Conservation (phyloP, 2,329 filamentous ascomycete genomes). For the Hypoxylon sp. region DNA sequence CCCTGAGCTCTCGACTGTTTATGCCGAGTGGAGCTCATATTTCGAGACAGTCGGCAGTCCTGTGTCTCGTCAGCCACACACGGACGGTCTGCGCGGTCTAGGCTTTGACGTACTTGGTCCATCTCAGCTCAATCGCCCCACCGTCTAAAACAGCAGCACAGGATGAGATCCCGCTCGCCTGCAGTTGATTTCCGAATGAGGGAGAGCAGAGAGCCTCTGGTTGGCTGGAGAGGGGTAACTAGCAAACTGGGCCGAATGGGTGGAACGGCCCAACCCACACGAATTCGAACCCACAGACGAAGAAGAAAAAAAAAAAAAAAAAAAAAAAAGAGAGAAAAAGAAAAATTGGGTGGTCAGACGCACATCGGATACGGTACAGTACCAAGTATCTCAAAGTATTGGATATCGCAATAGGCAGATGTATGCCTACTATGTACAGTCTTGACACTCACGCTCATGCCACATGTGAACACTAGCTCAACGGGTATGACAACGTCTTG, state of each 20-base stretch:
- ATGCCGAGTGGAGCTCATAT: constrained; percentile 4
- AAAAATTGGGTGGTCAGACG: constrained; percentile 28
- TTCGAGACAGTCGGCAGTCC: constrained; percentile 20
- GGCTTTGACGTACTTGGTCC: constrained; percentile 11
- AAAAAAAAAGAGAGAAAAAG: constrained; percentile 19
- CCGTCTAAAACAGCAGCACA: constrained; percentile 25
- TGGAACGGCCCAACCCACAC: constrained; percentile 16
- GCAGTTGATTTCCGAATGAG: constrained; percentile 34
- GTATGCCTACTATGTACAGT: constrained; percentile 4
- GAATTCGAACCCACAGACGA: too few relatives aligned
- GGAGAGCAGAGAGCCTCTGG: constrained; percentile 22
- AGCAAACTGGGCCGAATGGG: constrained; percentile 17
- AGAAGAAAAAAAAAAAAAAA: not conserved
- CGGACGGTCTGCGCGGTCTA: too few relatives aligned
- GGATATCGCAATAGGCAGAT: not conserved
- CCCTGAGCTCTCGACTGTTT: too few relatives aligned
- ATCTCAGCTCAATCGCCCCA: constrained; percentile 34
- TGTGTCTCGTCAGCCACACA: constrained; percentile 16
- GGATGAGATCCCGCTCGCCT: constrained; percentile 32
- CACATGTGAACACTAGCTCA: not conserved
- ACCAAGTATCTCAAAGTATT: too few relatives aligned
- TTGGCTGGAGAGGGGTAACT: constrained; percentile 18
- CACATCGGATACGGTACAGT: constrained; percentile 1
- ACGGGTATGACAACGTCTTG: not conserved
- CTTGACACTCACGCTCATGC: not conserved